Conservation (phyloP, 176 grass and related monocot species). For the Bothriochloa decipiens region DNA sequence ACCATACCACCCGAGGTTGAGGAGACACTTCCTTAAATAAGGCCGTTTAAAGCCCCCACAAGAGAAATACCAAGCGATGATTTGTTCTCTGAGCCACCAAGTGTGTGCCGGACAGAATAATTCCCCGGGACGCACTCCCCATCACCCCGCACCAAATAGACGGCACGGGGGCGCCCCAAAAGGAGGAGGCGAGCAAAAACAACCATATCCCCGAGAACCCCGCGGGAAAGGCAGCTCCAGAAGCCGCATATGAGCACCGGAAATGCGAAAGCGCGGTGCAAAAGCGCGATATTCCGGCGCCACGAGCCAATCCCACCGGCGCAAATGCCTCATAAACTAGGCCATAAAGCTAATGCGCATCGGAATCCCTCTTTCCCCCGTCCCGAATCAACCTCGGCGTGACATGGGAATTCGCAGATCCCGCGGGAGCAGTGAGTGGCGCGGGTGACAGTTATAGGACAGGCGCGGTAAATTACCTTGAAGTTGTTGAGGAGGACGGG, state of each 20-base stretch:
- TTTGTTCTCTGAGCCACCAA: conserved; percentile 49
- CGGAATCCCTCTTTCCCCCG: conserved; percentile 51
- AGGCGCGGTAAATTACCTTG: conserved; percentile 56
- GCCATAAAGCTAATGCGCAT: conserved; percentile 54
- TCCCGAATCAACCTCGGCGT: conserved; percentile 31
- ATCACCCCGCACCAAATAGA: conserved; percentile 48
- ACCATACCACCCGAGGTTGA: conserved; percentile 21
- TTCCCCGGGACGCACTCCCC: conserved; percentile 49
- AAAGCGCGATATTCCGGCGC: conserved; percentile 59
- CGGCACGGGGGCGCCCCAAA: conserved; percentile 45
- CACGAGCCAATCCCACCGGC: conserved; percentile 49
- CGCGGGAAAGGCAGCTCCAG: conserved; percentile 43
- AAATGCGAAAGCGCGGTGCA: conserved; percentile 57
- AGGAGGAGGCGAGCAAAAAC: conserved; percentile 43
- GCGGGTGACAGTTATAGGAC: neutral
- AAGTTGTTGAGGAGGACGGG: conserved; percentile 89
- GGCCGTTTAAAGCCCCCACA: conserved; percentile 30
- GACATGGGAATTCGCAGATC: conserved; percentile 55
- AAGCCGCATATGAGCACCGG: conserved; percentile 43
- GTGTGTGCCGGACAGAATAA: conserved; percentile 60
- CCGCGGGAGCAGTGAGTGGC: conserved; percentile 32
- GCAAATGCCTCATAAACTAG: conserved; percentile 47
- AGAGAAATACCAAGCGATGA: conserved; percentile 43
- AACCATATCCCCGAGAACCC: conserved; percentile 50
- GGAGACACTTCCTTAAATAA: conserved; percentile 49